phyloP scores from a whole-genome alignment of 345 rosid species.

The Luvunga scandens region DNA sequence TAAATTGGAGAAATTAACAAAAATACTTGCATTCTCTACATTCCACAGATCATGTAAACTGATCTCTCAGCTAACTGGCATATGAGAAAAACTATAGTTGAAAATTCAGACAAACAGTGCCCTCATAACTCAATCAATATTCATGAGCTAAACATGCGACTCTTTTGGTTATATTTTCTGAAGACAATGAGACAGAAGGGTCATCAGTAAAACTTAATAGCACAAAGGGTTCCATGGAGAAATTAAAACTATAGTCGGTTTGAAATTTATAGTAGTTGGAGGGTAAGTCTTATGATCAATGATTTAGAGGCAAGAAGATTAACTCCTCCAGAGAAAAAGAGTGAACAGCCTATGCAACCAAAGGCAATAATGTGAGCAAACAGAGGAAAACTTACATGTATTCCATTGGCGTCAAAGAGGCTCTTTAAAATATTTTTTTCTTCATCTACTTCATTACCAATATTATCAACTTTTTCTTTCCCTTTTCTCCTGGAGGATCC shows the following conservation, averaged over 20 bases:
- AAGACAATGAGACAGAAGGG: background rate
- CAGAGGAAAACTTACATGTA: constrained; percentile 62
- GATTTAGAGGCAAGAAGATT: background rate
- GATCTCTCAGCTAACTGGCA: background rate
- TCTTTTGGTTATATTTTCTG: background rate
- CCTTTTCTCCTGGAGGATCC: constrained; percentile 41
- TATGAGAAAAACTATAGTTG: background rate
- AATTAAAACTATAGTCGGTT: background rate
- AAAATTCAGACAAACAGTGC: background rate
- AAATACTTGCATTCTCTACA: background rate
- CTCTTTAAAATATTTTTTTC: constrained; percentile 78
- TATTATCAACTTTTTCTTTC: constrained; percentile 41
- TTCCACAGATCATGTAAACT: background rate
- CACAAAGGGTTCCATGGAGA: background rate
- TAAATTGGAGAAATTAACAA: background rate
- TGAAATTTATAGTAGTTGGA: background rate
- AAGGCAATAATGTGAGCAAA: background rate
- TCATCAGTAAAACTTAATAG: background rate
- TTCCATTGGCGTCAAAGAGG: constrained; percentile 82
- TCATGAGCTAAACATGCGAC: background rate
- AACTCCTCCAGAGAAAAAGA: background rate
- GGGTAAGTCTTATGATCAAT: background rate
- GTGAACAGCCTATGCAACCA: background rate
- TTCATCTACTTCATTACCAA: constrained; percentile 48
- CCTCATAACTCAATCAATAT: background rate